phyloP scores from a whole-genome alignment of 192 early-diverging fungal species.

The Chytriomyces sp. region DNA sequence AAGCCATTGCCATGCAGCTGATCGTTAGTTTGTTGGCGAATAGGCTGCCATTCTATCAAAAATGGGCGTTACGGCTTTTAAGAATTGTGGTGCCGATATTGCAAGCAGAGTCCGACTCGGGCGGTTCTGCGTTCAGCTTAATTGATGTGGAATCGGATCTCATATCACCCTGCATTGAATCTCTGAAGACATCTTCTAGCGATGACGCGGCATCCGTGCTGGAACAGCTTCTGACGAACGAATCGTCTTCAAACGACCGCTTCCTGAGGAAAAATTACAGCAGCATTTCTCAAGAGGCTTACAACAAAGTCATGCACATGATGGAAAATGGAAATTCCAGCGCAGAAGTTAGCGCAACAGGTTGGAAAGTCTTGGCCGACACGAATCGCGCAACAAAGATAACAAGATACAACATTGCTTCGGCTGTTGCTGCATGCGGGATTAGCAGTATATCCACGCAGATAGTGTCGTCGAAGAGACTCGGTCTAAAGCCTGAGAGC shows the following conservation, averaged over 20 bases:
- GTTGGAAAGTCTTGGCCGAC: slow-evolving; percentile 42
- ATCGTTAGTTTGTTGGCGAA: slow-evolving; percentile 69
- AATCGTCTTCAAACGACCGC: slow-evolving; percentile 24
- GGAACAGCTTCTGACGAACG: slow-evolving; percentile 58
- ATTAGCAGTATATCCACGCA: slow-evolving; percentile 28
- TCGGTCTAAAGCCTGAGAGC: neutral
- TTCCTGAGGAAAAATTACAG: slow-evolving; percentile 24
- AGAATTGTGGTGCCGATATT: slow-evolving; percentile 71
- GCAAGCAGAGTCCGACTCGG: slow-evolving; percentile 36
- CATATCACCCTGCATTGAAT: slow-evolving; percentile 68
- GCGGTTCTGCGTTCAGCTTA: neutral
- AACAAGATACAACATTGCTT: slow-evolving; percentile 50
- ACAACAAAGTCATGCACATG: slow-evolving; percentile 10
- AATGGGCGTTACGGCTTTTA: slow-evolving; percentile 66
- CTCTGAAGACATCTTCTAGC: slow-evolving; percentile 68
- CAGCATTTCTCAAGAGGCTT: slow-evolving; percentile 39
- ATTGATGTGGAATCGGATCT: slow-evolving; percentile 64
- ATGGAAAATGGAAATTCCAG: slow-evolving; percentile 15
- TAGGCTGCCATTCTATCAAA: slow-evolving; percentile 61
- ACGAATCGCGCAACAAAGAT: slow-evolving; percentile 25
- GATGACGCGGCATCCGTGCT: slow-evolving; percentile 74
- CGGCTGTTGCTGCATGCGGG: slow-evolving; percentile 45
- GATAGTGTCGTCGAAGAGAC: neutral
- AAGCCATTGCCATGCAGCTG: slow-evolving; percentile 66
- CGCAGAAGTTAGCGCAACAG: slow-evolving; percentile 31